Percentiles rank a stretch among this genome's conserved stretches.
These are phyloP conservation scores for Bocquillonia castaneifolia DNA, from an alignment of 441 rosid species.

Conservation along the genomic window DNA sequence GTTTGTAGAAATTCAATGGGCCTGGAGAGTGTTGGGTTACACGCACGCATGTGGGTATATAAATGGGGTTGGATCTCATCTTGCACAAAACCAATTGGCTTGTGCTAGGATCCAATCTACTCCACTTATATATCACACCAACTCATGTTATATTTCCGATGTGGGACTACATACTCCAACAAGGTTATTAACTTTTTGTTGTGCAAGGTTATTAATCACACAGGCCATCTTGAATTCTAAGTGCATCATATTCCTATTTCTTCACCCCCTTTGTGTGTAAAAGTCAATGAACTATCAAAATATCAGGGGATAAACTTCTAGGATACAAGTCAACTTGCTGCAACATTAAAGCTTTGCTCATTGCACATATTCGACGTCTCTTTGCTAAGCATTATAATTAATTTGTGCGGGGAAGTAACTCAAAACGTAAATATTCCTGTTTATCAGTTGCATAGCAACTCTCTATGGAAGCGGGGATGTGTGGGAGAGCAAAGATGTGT, in stretches of 20 bases:
- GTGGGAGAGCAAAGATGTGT: background rate
- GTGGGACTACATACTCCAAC: no score
- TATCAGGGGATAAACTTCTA: background rate
- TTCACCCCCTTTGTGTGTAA: background rate
- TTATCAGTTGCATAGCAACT: background rate
- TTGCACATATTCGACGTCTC: background rate
- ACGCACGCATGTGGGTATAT: no score
- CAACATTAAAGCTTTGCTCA: background rate
- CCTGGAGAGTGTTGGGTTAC: no score
- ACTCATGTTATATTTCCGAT: no score
- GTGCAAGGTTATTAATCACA: background rate
- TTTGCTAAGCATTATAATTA: background rate
- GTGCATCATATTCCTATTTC: background rate
- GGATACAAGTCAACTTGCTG: background rate
- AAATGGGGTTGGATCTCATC: no score
- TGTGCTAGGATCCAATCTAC: no score
- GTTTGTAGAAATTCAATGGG: no score
- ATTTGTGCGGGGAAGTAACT: background rate
- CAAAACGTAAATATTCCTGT: background rate
- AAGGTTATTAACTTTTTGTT: no score
- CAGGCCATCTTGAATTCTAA: background rate
- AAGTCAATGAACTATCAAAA: background rate
- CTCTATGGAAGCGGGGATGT: background rate
- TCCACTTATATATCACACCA: no score
- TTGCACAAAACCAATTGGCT: no score